A percentile compares a stretch with the other conserved stretches of the same genome.
Evolutionary conservation across 441 rosid genomes (phyloP).

Genomic region (Macaranga tanarius): DNA sequence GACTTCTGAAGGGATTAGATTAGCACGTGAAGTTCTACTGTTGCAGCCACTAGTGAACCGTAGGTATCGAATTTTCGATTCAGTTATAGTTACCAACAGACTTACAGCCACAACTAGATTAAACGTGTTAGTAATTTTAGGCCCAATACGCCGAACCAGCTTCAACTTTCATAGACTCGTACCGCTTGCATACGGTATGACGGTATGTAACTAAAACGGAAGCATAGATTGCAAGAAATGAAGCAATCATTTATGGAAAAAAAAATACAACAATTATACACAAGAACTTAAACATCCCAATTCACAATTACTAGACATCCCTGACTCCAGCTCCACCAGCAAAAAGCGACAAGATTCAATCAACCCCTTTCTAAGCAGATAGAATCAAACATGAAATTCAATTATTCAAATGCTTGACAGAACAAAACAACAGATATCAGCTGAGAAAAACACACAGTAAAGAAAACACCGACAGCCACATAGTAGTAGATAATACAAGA

Average conservation of each 20-base stretch:
- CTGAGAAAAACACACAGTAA: conserved; percentile 18
- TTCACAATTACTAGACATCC: neutral
- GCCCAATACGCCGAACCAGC: no score
- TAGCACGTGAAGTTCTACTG: no score
- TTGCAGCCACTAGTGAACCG: no score
- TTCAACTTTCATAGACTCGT: no score
- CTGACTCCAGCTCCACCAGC: neutral
- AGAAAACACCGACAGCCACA: conserved; percentile 22
- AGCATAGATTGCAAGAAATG: neutral
- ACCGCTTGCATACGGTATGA: no score
- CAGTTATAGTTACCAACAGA: no score
- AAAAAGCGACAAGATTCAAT: neutral
- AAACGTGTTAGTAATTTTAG: no score
- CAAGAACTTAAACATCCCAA: neutral
- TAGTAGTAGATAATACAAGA: conserved; percentile 12
- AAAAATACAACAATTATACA: conserved; percentile 4
- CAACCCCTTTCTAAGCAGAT: neutral
- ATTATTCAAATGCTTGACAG: conserved; percentile 7
- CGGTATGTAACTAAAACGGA: no score
- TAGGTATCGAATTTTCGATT: no score
- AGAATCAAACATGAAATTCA: conserved; percentile 6
- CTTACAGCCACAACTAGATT: no score
- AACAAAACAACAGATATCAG: conserved; percentile 8
- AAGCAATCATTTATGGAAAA: neutral
- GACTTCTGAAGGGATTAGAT: no score